Conservation (phyloP, 805 yeast species). For the Tetrapisispora arboricola region DNA sequence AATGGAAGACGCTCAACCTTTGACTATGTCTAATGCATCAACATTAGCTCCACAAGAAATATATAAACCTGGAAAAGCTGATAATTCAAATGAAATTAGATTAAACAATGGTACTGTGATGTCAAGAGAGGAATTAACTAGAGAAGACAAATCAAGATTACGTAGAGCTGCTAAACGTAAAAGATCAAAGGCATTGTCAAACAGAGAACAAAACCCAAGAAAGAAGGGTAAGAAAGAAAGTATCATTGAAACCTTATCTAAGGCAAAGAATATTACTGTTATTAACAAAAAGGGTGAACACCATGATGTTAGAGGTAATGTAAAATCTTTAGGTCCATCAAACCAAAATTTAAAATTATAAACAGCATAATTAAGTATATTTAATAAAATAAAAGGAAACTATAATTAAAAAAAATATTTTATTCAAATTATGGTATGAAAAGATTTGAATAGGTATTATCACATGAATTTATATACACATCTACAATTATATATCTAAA, state of each 20-base stretch:
- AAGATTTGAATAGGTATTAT: too few relatives aligned
- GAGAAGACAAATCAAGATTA: conserved; percentile 78
- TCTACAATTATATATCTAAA: neutral
- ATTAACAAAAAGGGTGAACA: conserved; percentile 68
- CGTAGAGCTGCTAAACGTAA: conserved; percentile 81
- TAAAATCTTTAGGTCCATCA: conserved; percentile 31
- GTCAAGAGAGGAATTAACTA: conserved; percentile 69
- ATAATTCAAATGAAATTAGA: conserved; percentile 49
- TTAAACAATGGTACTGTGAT: conserved; percentile 70
- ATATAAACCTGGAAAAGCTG: conserved; percentile 42
- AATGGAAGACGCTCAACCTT: conserved; percentile 96
- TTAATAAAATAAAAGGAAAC: neutral
- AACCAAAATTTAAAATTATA: conserved; percentile 2
- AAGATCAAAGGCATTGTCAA: conserved; percentile 42
- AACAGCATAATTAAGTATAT: neutral
- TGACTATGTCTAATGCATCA: conserved; percentile 60
- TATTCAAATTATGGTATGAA: too few relatives aligned
- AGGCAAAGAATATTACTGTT: conserved; percentile 68
- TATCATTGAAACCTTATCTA: conserved; percentile 58
- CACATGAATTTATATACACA: too few relatives aligned
- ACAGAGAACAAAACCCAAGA: conserved; percentile 27
- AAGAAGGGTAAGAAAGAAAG: conserved; percentile 48
- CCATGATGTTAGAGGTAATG: conserved; percentile 62
- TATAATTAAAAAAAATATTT: neutral
- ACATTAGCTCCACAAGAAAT: conserved; percentile 94